Evolutionary conservation across 148 eudicot genomes (phyloP).

Genomic region (Selenicereus undatus): DNA sequence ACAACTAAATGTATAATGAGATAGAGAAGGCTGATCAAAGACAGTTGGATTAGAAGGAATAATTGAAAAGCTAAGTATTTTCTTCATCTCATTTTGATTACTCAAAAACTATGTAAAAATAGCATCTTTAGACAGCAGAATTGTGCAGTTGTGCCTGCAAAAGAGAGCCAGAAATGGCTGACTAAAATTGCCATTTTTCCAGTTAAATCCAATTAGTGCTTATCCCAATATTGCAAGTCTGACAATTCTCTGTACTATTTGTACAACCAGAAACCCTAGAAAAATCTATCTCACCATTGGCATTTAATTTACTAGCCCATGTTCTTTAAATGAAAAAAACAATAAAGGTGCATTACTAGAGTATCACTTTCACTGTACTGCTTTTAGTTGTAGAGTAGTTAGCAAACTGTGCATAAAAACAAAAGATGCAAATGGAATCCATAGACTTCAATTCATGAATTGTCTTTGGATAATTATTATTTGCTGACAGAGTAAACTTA

Average conservation of each 20-base stretch:
- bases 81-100: too few species aligned
- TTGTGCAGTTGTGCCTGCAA: slow-evolving; percentile 23
- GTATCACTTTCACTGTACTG: slow-evolving; percentile 8
- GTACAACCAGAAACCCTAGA: slow-evolving; percentile 12
- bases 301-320: slow-evolving; percentile 8
- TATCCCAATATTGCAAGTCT: background rate
- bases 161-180: slow-evolving; percentile 24
- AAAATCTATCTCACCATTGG: slow-evolving; percentile 19
- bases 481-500: too few species aligned
- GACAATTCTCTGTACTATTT: slow-evolving; percentile 13
- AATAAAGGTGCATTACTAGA: background rate
- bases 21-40: slow-evolving; percentile 15
- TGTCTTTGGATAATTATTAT: too few species aligned
- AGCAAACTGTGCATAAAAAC: background rate
- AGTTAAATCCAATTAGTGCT: slow-evolving; percentile 14
- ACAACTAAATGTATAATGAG: background rate
- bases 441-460: too few species aligned
- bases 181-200: slow-evolving; percentile 37
- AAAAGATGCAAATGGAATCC: too few species aligned
- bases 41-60: slow-evolving; percentile 27
- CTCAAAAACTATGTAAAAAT: background rate
- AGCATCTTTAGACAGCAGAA: slow-evolving; percentile 8
- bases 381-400: too few species aligned
- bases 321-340: background rate
- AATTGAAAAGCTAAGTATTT: slow-evolving; percentile 26